phyloP scores from a whole-genome alignment of 2,329 filamentous ascomycete species.

The Dichotomopilus funicola region DNA sequence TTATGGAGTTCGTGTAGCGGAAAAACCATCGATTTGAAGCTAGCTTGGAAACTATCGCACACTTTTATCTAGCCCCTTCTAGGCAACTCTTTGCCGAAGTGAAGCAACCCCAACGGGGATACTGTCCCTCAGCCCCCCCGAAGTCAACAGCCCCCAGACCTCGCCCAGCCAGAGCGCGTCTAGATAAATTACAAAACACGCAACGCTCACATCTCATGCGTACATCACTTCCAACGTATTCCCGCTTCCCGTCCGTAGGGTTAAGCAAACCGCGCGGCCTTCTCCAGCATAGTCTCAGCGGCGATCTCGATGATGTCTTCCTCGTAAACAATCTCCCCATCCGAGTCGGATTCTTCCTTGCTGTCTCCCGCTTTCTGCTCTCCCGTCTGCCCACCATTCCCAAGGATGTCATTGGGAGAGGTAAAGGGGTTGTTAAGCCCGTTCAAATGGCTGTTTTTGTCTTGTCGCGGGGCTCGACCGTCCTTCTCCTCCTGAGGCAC shows the following conservation, averaged over 20 bases:
- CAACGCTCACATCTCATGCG: neutral
- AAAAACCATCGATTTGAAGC: too few species aligned
- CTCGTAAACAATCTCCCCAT: conserved; percentile 9
- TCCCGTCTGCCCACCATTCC: neutral
- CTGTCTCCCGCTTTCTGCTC: neutral
- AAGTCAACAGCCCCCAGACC: too few species aligned
- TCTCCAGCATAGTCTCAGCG: conserved; percentile 14
- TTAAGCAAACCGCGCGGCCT: neutral
- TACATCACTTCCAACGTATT: neutral
- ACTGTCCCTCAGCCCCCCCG: too few species aligned
- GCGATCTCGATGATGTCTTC: conserved; percentile 15
- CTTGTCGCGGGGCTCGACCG: too few species aligned
- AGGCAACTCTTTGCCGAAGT: too few species aligned
- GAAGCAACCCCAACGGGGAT: too few species aligned
- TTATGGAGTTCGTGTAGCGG: too few species aligned
- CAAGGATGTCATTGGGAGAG: neutral
- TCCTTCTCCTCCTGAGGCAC: too few species aligned
- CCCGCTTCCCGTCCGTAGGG: neutral
- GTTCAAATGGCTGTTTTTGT: too few species aligned
- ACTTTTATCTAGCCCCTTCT: too few species aligned
- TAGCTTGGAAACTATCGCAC: too few species aligned
- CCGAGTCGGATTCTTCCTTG: neutral
- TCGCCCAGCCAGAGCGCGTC: too few species aligned
- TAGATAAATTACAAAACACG: neutral
- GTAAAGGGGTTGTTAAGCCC: neutral